Base-by-base conservation (phyloP, 306 rosid species). In the Aeschynomene evenia region DNA sequence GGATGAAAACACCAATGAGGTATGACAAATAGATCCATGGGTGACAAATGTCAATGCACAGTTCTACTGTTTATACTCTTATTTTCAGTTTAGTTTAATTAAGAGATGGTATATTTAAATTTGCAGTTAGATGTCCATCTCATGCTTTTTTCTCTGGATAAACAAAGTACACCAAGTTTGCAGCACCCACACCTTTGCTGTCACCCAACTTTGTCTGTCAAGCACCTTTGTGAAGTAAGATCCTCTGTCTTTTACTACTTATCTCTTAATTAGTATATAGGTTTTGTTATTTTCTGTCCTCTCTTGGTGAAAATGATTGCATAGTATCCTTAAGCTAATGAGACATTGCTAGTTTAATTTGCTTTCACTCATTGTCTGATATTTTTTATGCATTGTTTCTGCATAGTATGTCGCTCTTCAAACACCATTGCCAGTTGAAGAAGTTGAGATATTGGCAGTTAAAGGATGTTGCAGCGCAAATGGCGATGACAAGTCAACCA, bases 181-280 rank as follows among this genome's bases (percentile, higher is more conserved):
- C 81, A 75, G 83, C 88, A 88, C 80, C 91, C 91, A 4, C 89
- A 92, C 81, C 91, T 92, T 60, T 80, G 89, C 75, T 92, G 98
- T 79, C 87, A 85, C 48, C 89, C 98, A 64, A 92, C 85, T 58
- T 74, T 88, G 80, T 81, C 96, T 9, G 85, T 92, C 71, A 82
- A 81, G 75, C 84, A 85, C 78, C 85, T 92, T 24, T 78, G 85
- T 13, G 91, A 90, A 75, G 98, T 92, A 62, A 85, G 95, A 75
- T 77, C 49, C 76, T 74, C 36, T 61, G 45, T 69, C 28, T 63
- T 55, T 69, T 11, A 54, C 36, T 58, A 3, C 51, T 57, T 66
- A 28, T 28, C 31, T 28, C 24, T 20, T 10, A 29, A 8, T 4
- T 18, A 33, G 51, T 59, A 49, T 12, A 26, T 19, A 37, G 33